Evolutionary conservation across 768 basidiomycete species (phyloP).

Genomic region (Trametes punicea): DNA sequence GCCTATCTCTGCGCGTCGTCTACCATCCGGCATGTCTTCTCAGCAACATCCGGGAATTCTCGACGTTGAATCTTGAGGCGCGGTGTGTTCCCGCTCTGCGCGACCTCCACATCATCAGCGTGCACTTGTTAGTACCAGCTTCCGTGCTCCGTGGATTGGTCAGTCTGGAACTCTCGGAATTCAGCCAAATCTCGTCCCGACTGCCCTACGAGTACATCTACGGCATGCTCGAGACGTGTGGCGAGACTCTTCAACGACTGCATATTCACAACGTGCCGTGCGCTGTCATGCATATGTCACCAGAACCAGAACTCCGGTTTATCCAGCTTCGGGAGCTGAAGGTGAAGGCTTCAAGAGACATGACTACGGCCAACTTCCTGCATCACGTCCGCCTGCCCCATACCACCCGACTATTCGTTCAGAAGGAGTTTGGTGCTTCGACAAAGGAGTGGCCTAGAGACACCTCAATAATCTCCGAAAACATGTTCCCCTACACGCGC

Average conservation of each 20-base stretch:
- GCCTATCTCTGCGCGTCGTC: background rate
- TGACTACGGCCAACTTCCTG: background rate
- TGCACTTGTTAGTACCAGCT: background rate
- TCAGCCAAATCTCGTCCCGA: background rate
- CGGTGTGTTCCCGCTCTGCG: background rate
- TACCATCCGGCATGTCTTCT: background rate
- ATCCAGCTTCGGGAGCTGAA: background rate
- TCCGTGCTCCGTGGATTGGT: background rate
- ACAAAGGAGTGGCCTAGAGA: background rate
- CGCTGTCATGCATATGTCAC: too few relatives aligned
- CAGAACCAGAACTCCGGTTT: background rate
- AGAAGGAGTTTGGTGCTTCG: background rate
- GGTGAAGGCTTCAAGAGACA: background rate
- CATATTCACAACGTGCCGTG: background rate
- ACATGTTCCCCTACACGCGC: background rate
- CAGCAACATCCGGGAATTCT: background rate
- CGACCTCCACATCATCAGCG: background rate
- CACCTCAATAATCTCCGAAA: background rate
- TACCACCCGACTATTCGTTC: background rate
- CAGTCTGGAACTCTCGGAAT: background rate
- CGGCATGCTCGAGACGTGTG: background rate
- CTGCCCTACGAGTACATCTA: background rate
- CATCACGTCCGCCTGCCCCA: background rate
- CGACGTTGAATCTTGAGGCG: background rate
- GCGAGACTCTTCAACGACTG: background rate